Conservation (phyloP, 305 asterid genomes). For the Caryopteris hybrid region DNA sequence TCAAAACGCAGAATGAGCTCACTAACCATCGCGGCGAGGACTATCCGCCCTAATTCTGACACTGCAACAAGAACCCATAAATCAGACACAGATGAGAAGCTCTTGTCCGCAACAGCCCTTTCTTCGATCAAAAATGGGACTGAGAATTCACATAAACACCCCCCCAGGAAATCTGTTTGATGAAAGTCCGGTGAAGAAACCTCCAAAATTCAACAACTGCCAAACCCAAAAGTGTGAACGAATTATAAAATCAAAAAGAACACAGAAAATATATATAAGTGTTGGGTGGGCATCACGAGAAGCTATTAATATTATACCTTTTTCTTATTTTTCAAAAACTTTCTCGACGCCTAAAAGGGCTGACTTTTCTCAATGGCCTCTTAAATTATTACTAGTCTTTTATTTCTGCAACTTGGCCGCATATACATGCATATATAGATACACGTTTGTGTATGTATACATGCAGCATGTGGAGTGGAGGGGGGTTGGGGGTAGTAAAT, state of each 20-base stretch:
- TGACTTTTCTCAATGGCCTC: conserved; percentile 38
- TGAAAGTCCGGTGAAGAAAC: neutral
- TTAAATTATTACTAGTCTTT: too few species aligned
- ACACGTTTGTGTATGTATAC: neutral
- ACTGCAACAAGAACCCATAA: conserved; percentile 81
- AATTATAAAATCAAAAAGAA: neutral
- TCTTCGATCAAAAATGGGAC: neutral
- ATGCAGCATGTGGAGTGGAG: neutral
- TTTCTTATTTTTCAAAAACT: conserved; percentile 11
- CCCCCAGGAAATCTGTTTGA: neutral
- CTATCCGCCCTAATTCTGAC: conserved; percentile 69
- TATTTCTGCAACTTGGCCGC: neutral
- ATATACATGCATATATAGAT: conserved; percentile 10
- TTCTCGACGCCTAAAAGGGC: conserved; percentile 22
- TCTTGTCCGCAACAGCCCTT: neutral
- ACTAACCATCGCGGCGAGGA: conserved; percentile 66
- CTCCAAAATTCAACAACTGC: conserved; percentile 4
- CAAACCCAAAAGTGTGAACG: conserved; percentile 24
- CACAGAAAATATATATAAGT: neutral
- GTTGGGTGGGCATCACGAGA: conserved; percentile 56
- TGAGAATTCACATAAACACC: neutral
- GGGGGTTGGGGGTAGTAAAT: neutral
- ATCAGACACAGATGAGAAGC: neutral
- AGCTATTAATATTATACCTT: conserved; percentile 1
- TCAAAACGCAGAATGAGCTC: neutral